Base-by-base conservation (phyloP, 2,329 filamentous ascomycete genomes). In the Tolypocladium cylindrosporum region DNA sequence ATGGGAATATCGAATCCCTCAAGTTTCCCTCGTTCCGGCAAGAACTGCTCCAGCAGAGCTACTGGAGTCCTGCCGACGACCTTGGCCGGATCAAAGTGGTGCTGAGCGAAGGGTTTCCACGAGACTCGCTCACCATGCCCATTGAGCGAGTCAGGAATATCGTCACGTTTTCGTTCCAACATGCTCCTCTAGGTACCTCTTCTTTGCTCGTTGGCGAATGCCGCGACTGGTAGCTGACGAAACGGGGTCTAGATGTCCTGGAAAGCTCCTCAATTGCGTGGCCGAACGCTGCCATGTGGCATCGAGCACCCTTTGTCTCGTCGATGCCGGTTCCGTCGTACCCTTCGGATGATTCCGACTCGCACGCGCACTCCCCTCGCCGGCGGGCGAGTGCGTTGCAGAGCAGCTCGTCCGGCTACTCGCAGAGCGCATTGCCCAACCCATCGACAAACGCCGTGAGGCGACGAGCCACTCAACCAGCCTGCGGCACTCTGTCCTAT, bases 151-250 rank as follows among this genome's bases (percentile, higher is more conserved):
- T 89, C 61, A 88, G 87, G 67, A 90, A 92, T 65, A 72, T 91
- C 51, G 82, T 91, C 31, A 82, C 82, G 16, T 94, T 96, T 71
- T 87, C 90, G 1, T 96, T 95, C 65, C 89, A 94, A 67, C 89
- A 94, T 75, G 91, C 89, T 40, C 90, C 91, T 1, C 73, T 89
- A 57, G 80, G 90, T 93, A 75, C 63, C 78, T 72, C 19, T 42
- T 24, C 34, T 6, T 40, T 37, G 0, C 21, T 16, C 14, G 4
- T 14, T 45, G 31, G 24, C 5, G n/a, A 10, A 24, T 40, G 11
- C 43, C 31, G 48, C 19, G 13, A 10, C 42, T 55, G 9, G 42
- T 60, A 21, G 55, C 51, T 40, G 21, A 54, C 41, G 14, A 5
- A n/a, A 2, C 2, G 5, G 3, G 24, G 52, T 21, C 54, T 64